These are phyloP conservation scores for Tetrapyrgos nigripes DNA, from an alignment of 1,284 basidiomycete genomes.

Conservation along the genomic window DNA sequence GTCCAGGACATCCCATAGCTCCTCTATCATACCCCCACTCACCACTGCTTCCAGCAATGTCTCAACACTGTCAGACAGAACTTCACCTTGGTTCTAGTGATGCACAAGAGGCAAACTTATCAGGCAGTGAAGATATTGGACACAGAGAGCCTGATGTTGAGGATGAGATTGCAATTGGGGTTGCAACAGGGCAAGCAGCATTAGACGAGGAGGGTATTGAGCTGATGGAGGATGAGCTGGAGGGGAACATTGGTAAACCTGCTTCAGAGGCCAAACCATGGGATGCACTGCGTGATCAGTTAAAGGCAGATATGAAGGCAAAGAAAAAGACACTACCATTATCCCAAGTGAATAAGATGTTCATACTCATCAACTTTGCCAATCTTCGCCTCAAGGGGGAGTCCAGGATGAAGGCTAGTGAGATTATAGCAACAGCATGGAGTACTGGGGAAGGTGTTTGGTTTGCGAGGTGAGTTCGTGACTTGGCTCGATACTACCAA, in stretches of 20 bases:
- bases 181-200: conserved; percentile 9
- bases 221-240: conserved; percentile 11
- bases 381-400: conserved; percentile 2
- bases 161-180: not conserved
- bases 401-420: conserved; percentile 2
- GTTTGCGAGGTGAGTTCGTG: conserved; percentile 8
- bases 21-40: too few species aligned
- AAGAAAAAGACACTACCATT: conserved; percentile 25
- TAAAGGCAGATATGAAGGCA: conserved; percentile 32
- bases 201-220: not conserved
- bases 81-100: not conserved
- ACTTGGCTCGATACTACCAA: conserved; percentile 6
- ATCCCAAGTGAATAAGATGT: conserved; percentile 37
- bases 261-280: conserved; percentile 24
- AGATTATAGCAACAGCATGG: conserved; percentile 4
- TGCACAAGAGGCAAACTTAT: not conserved
- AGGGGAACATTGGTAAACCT: not conserved
- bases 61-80: not conserved
- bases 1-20: not conserved
- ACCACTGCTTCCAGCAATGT: too few species aligned
- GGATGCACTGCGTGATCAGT: conserved; percentile 29
- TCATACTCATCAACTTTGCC: conserved; percentile 29
- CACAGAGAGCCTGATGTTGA: not conserved
- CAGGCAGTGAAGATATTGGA: not conserved
- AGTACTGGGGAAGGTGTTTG: not conserved